These are phyloP conservation scores for Beta vulgaris DNA, from an alignment of 148 eudicot species.

Conservation along the genomic window DNA sequence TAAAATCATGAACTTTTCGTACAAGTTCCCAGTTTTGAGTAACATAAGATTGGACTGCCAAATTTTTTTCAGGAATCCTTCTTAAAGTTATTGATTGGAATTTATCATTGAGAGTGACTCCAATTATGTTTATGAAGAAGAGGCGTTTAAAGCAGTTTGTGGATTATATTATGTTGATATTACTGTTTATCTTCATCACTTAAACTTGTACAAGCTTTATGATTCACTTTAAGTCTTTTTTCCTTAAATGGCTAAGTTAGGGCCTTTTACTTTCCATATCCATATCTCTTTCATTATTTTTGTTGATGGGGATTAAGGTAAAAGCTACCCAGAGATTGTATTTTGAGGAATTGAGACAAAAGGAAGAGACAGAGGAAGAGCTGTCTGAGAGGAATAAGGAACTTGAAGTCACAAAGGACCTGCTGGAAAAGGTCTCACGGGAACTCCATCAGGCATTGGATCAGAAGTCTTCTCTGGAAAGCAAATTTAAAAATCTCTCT, in stretches of 20 bases:
- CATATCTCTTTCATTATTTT: constrained; percentile 4
- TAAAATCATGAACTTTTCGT: too few species aligned
- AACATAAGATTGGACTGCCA: too few species aligned
- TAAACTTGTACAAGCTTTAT: not conserved
- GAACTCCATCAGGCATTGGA: constrained; percentile 48
- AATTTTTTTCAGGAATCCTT: not conserved
- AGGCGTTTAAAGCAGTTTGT: not conserved
- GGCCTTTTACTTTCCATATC: not conserved
- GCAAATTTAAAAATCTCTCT: constrained; percentile 34
- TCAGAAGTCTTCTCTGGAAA: constrained; percentile 50
- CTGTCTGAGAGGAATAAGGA: constrained; percentile 46
- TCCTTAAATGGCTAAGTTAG: too few species aligned
- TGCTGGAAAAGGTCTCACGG: constrained; percentile 35
- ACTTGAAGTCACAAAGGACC: constrained; percentile 39
- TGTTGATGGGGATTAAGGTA: constrained; percentile 29
- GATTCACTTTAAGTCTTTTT: not conserved
- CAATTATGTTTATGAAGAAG: not conserved
- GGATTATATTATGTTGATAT: too few species aligned
- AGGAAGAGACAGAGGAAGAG: constrained; percentile 52
- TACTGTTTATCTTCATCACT: not conserved
- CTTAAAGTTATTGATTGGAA: not conserved
- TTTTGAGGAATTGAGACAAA: constrained; percentile 49
- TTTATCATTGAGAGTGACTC: too few species aligned
- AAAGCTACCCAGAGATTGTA: constrained; percentile 49
- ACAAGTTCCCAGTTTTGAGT: too few species aligned